Evolutionary conservation across 2,329 filamentous ascomycete species (phyloP), one percentile per base, ranked within the genome.

Genomic region (Cercospora zeae-maydis): DNA sequence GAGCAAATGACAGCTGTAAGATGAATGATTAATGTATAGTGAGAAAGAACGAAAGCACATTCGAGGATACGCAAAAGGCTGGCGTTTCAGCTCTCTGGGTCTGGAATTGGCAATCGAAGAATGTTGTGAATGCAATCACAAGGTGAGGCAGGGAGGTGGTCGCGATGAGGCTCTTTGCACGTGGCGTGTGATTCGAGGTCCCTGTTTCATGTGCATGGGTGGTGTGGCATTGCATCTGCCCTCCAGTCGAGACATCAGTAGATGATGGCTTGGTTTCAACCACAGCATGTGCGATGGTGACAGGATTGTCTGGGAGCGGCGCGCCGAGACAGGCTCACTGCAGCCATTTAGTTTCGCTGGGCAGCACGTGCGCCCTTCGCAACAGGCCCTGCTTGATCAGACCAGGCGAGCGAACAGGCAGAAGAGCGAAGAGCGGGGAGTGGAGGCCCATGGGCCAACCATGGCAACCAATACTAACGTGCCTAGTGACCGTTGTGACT

Each of bases 1-100:
- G 71, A 73, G 71, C 66, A 69, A 63, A 51, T 73, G 68, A 36
- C 34, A 53, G 16, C 33, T 19, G 21, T 21, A 19, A 45, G 13
- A 47, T 39, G 27, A 24, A 61, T 7, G 34, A 36, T 27, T 60
- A 31, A 61, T 61, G 58, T 61, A 42, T 55, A 33, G 34, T 54
- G 45, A 31, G 47, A 13, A 52, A 27, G 21, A 31, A 31, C 19
- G 2, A 7, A 31, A 27, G 47, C 24, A 9, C 21, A 11, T 52
- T 13, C 47, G 24, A 19, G 24, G 27, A 51, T 51, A 19, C 14
- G 21, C 24, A 31, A 51, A 21, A 30, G 21, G 24, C 16, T 42
- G 16, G 37, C 16, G 37, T 42, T 4, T 16, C 37, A 42, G 37
- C 37, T 42, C 37, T 42, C 37, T 42, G 37, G 37, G n/a, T 42